Conservation (phyloP, 495 filamentous ascomycete genomes). For the Neurospora cerealis region DNA sequence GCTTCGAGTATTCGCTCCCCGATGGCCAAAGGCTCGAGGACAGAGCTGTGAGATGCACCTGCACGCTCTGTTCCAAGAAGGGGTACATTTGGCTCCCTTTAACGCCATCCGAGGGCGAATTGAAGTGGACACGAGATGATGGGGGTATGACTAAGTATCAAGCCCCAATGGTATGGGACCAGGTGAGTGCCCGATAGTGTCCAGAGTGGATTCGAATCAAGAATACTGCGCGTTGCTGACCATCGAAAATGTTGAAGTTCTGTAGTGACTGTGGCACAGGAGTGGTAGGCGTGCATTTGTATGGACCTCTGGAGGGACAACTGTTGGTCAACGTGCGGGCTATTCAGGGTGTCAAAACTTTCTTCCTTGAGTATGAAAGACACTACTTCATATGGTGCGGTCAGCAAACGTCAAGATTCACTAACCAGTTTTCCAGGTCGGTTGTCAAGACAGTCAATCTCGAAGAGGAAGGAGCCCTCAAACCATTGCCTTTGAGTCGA, state of each 20-base stretch:
- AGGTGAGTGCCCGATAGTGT: background rate
- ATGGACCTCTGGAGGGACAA: slow-evolving; percentile 3
- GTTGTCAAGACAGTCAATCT: background rate
- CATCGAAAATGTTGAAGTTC: slow-evolving; percentile 4
- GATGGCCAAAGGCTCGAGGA: background rate
- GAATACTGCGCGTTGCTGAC: background rate
- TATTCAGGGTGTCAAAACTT: slow-evolving; percentile 7
- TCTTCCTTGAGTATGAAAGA: slow-evolving; percentile 5
- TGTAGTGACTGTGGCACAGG: slow-evolving; percentile 11
- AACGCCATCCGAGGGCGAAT: background rate
- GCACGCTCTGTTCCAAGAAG: slow-evolving; percentile 18
- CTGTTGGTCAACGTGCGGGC: slow-evolving; percentile 10
- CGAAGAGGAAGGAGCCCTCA: background rate
- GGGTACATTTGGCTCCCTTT: slow-evolving; percentile 8
- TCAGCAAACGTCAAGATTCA: background rate
- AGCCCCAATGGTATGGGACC: background rate
- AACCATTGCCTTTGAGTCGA: background rate
- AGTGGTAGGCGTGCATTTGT: slow-evolving; percentile 5
- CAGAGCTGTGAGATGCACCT: slow-evolving; percentile 8
- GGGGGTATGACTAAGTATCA: slow-evolving; percentile 1
- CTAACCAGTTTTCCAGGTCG: background rate
- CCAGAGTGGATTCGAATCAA: background rate
- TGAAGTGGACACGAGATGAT: slow-evolving; percentile 2
- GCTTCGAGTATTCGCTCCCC: slow-evolving; percentile 14
- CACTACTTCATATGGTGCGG: background rate